Evolutionary conservation across 2,329 filamentous ascomycete genomes (phyloP), one percentile per base, ranked within the genome.

Genomic region (Chaetomiaceae sp.): DNA sequence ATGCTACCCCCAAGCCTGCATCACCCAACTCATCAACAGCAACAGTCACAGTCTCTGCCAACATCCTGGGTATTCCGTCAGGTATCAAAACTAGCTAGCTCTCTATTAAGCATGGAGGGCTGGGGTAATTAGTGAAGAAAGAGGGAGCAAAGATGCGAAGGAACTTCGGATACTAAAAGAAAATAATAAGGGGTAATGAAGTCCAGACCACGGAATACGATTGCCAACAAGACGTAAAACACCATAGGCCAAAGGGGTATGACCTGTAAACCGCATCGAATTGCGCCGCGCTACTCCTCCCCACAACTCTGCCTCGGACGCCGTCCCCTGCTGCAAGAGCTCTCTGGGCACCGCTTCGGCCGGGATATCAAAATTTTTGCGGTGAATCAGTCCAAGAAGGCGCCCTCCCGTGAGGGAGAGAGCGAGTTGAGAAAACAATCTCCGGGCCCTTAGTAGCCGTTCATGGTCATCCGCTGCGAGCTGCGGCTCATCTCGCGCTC

Each of bases 401-500:
- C 40, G 45, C 40, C 33, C 27, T 25, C 19, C 14, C 31, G 20
- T 9, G 8, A 4, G 30, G 14, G 16, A 21, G 20, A 8, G 8
- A 4, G 30, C 16, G 16, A 21, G 37, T n/a, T 12, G 31, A 21
- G 34, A 38, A 50, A 40, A 35, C 16, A n/a, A 38, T 16, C 9
- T 27, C 12, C n/a, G n/a, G n/a, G 35, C 17, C n/a, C 62, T 70
- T 91, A 96, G 79, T 97, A 96, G 71, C 93, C 93, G 74, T 97
- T 99, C 90, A 97, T 95, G 61, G 90, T 95, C 84, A 93, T 89
- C 70, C 93, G 84, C 78, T 97, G 91, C 63, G 91, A 96, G 81
- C 87, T 90, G 71, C 92, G 85, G 86, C 92, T 97, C 65, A 99
- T 75, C 74, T 99, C 93, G 60, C 93, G 85, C 61, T 99, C 93